Evolutionary conservation across 176 grass and related monocot species (phyloP), one percentile per base, ranked within the genome.

Genomic region (Carex scoparia): DNA sequence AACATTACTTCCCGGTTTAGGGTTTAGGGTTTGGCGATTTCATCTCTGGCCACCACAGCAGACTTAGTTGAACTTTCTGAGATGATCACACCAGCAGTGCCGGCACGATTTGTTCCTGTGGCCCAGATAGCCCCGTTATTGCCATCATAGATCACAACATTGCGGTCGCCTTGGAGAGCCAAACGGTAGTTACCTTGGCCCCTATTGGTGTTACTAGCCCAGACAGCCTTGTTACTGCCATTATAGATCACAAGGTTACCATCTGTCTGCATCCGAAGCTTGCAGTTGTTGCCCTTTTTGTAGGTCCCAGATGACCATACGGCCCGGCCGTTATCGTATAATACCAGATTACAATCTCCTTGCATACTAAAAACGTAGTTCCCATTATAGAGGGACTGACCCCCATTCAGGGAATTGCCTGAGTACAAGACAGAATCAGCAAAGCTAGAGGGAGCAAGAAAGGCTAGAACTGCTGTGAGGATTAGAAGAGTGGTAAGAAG

Each of bases 211-310:
- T 85, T 85, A 74, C 75, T 89, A 16, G 75, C 38, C 83, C 87
- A 85, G 10, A 70, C 4, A 27, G 12, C 37, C 10, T 4, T 64
- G 65, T 23, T 40, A 32, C 4, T 15, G 12, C 51, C 46, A 13
- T 27, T 14, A 23, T 84, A 89, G 16, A 89, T 38, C 33, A 89
- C 74, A 3, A 89, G 65, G 76, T 89, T 89, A 18, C 87, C 83
- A 37, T 81, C 69, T 1, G 1, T 11, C 83, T 89, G 87, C 87
- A 89, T 54, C 7, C 3, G 23, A 3, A 62, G 40, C 9, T 8
- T n/a, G 70, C 81, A 88, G 30, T 8, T 46, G 19, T 5, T 15
- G 11, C 61, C 86, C 37, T 7, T 27, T 15, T 27, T 46, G 32
- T 16, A 0, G 40, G 81, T 84, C 11, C 18, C 14, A 30, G 69